phyloP scores from a whole-genome alignment of 805 yeast genomes.

The Candida tibetensis region DNA sequence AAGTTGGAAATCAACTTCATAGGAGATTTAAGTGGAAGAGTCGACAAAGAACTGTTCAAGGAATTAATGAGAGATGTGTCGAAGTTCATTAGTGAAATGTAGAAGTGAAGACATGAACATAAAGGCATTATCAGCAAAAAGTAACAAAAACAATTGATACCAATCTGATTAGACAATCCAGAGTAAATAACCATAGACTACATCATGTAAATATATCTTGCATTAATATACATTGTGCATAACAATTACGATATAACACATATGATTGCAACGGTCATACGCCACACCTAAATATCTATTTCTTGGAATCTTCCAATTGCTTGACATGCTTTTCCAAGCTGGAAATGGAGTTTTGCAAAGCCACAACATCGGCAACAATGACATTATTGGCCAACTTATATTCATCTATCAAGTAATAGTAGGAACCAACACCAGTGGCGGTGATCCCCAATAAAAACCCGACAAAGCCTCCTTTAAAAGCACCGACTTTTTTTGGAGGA shows the following conservation, averaged over 20 bases:
- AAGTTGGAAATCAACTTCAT: conserved; percentile 48
- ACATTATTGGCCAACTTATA: conserved; percentile 71
- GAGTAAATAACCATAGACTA: no score
- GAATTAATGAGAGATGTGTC: conserved; percentile 22
- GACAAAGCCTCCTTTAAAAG: conserved; percentile 51
- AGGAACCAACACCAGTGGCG: conserved; percentile 70
- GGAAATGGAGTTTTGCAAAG: conserved; percentile 65
- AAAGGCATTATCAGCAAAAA: no score
- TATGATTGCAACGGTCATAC: neutral
- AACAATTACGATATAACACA: neutral
- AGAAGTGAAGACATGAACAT: no score
- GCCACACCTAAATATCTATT: conserved; percentile 10
- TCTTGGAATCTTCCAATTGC: conserved; percentile 47
- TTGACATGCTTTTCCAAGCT: conserved; percentile 68
- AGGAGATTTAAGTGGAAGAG: conserved; percentile 26
- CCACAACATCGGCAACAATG: conserved; percentile 69
- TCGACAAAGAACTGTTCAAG: conserved; percentile 21
- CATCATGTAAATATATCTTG: neutral
- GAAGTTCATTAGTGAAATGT: conserved; percentile 16
- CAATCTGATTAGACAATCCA: no score
- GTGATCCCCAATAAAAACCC: conserved; percentile 81
- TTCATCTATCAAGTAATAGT: conserved; percentile 75
- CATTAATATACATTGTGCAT: neutral
- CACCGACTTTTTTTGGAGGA: conserved; percentile 36
- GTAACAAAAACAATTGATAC: no score